Conservation (phyloP, 257 asterid genomes). For the Nicotiana sylvestris region DNA sequence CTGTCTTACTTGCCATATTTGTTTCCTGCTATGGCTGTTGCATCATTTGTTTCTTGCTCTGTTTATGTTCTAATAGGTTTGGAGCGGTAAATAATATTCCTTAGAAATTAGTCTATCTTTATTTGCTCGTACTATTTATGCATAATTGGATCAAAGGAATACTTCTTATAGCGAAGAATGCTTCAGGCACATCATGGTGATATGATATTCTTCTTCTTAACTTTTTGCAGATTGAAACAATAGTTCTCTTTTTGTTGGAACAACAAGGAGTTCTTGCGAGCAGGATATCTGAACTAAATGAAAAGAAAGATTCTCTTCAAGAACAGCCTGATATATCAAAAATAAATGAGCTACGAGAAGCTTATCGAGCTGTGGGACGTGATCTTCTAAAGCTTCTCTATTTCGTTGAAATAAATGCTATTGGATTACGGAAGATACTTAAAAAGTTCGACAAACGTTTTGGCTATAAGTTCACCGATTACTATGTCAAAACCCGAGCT, state of each 20-base stretch:
- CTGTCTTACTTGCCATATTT: not conserved
- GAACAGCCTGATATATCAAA: slow-evolving; percentile 74
- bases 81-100: not conserved
- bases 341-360: slow-evolving; percentile 71
- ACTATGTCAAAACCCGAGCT: slow-evolving; percentile 92
- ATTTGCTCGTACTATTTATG: not conserved
- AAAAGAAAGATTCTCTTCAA: slow-evolving; percentile 58
- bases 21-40: not conserved
- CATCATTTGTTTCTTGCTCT: not conserved
- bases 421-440: slow-evolving; percentile 87
- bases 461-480: slow-evolving; percentile 83
- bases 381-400: slow-evolving; percentile 83
- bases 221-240: slow-evolving; percentile 73
- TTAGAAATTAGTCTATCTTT: not conserved
- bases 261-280: slow-evolving; percentile 85
- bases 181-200: not conserved
- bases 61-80: not conserved
- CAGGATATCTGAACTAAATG: slow-evolving; percentile 62
- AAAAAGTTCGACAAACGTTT: slow-evolving; percentile 92
- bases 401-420: slow-evolving; percentile 85
- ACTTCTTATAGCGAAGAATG: not conserved
- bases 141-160: not conserved
- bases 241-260: slow-evolving; percentile 85
- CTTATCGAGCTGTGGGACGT: slow-evolving; percentile 76
- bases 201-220: not conserved